Base-by-base conservation (phyloP, 805 yeast species). In the Candida arabinofermentans region DNA sequence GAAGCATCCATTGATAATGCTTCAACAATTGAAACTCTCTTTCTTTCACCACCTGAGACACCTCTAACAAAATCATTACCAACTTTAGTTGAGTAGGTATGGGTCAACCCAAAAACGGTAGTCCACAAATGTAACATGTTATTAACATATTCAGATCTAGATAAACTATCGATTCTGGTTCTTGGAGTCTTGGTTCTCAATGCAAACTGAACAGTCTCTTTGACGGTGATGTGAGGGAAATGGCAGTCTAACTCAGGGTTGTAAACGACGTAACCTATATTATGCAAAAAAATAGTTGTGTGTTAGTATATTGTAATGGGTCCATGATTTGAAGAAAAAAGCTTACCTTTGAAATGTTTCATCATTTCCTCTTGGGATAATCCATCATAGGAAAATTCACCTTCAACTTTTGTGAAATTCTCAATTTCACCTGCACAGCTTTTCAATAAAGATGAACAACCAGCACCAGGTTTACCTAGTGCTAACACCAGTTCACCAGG, bases 401-500 rank as follows among this genome's bases (percentile, higher is more conserved):
- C 88, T 31, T 71, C 71, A 29, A 71, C 71, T 26, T 68, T 66
- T 16, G 70, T 64, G 57, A 69, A 73, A 24, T 65, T 64, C 58
- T 51, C 52, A 41, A 66, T 65, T 60, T 73, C 67, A 55, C 71
- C 81, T 10, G 88, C 77, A 49, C 83, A 66, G 3, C 84, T 72
- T 51, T 80, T 79, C 57, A 83, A 66, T 36, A 83, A 67, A 3
- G 88, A 75, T 4, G 90, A 79, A 59, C 90, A 84, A 36, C 93
- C 93, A 22, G 91, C 82, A 52, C 91, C 89, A 2, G 91, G 89
- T 47, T 83, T 74, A 40, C 86, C 87, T 27, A 81, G 61, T 5
- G 83, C 89, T 37, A 83, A 65, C 24, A 79, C 71, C 79, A 82
- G 74, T 52, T 82, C 88, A 51, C 89, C 88, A 2, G 84, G 75